Evolutionary conservation across 805 yeast genomes (phyloP).

Genomic region (Teunomyces stri): DNA sequence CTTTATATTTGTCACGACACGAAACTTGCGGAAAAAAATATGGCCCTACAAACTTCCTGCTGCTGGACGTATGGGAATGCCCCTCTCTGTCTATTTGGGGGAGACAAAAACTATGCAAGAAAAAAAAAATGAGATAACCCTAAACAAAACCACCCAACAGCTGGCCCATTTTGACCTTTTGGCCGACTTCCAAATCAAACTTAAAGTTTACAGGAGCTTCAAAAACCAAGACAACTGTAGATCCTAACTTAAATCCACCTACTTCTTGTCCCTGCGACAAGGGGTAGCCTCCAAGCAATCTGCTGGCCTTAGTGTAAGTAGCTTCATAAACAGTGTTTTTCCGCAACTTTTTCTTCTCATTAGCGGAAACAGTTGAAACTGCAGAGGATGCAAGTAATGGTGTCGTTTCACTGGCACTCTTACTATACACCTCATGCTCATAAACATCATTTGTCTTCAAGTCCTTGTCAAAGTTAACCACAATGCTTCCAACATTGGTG

Average conservation of each 20-base stretch:
- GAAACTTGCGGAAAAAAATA: not conserved
- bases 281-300: conserved; percentile 80
- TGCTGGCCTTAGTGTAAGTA: conserved; percentile 77
- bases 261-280: conserved; percentile 88
- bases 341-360: conserved; percentile 39
- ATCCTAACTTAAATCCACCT: conserved; percentile 96
- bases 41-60: not conserved
- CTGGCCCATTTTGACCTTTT: conserved; percentile 83
- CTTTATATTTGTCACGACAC: conserved; percentile 1
- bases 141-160: conserved; percentile 52
- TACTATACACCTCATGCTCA: conserved; percentile 42
- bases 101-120: too few species aligned
- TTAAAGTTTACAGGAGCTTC: conserved; percentile 87
- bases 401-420: conserved; percentile 23
- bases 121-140: not conserved
- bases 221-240: conserved; percentile 94
- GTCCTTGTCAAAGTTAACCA: conserved; percentile 86
- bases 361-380: conserved; percentile 6
- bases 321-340: conserved; percentile 93
- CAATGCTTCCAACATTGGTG: conserved; percentile 95
- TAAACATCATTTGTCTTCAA: conserved; percentile 77
- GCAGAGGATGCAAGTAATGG: conserved; percentile 18
- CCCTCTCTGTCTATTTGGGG: not conserved
- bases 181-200: conserved; percentile 69
- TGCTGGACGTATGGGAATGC: not conserved